Base-by-base conservation (phyloP, 169 alveolate genomes). In the Plasmodium billcollinsi region DNA sequence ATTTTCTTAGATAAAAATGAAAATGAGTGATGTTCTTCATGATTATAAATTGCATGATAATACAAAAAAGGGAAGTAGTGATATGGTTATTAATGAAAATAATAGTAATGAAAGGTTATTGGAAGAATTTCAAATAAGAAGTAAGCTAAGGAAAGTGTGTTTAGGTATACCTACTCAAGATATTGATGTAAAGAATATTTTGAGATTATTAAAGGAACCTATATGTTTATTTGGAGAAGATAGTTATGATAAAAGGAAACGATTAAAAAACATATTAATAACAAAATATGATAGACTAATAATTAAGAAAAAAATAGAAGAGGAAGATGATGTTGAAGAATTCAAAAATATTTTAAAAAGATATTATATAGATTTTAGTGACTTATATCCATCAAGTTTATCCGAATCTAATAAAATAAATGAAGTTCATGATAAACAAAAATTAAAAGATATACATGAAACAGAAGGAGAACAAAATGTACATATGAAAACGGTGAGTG, bases 211-310 rank as follows among this genome's bases (percentile, higher is more conserved):
- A 52, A 80, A 86, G 43, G 95, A 94, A 75, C 96, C 96, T 75
- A 93, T 94, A 56, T 90, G 93, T 86, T 70, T 94, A 11, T 94
- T 94, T 88, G 96, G 95, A 11, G 96, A 94, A 66, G 96, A 95
- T 47, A 90, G 92, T 59, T 94, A 91, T 72, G 96, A 94, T 59
- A 88, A 95, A 11, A 89, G 96, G 73, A 95, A 94, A 63, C 52
- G 96, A 29, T 90, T 93, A 39, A 94, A 94, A 73, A 91, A 65
- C 73, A 50, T 94, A 12, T 62, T 94, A 59, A 88, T 94, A 9
- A 78, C 76, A 49, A 94, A 93, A 85, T 94, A 92, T 73, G 95
- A 94, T 73, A 65, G 90, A 65, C 73, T 73, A 75, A 91, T 91
- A 29, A 83, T 88, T 50, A 85, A 83, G 39, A 61, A 45, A 24